Evolutionary conservation across 139 green algal species (phyloP), one percentile per base, ranked within the genome.

Genomic region (Chlorella sorokiniana): DNA sequence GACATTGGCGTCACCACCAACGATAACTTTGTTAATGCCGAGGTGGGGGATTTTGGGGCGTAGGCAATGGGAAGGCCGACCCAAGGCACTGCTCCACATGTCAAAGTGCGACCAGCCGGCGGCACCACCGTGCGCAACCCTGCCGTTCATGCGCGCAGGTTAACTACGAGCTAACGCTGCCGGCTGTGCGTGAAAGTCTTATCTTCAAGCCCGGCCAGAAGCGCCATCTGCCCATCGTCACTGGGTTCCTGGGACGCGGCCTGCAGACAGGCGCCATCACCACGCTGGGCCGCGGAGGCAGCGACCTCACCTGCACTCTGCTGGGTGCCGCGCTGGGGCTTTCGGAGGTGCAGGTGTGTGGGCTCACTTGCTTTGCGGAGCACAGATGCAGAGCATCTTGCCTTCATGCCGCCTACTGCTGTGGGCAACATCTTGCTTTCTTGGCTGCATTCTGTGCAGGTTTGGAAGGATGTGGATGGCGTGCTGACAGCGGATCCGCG

Each of bases 391-490:
- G 8, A 29, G 4, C 18, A 69, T 69, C 33, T 42, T 45, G 33
- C 23, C 42, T 18, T 27, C 40, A 38, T 42, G 4, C 67, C 8
- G 25, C 70, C 59, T 31, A 10, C 59, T n/a, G 59, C 59, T 67
- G n/a, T n/a, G n/a, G n/a, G n/a, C n/a, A n/a, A n/a, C n/a, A n/a
- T n/a, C n/a, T n/a, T 7, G 11, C 59, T 33, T 31, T 11, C 59
- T 31, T 10, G 11, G 11, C 59, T 33, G 22, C 7, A 33, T 11
- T 33, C 59, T 71, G 25, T 7, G 23, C 86, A 93, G 85, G 96
- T 99, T 40, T 99, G 96, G 96, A 99, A 99, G 86, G 96, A 99
- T 56, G 96, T 99, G 31, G 96, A 99, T 69, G 97, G 95, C n/a
- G 95, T 99, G 80, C 86, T 99, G 76, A 98, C 93, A 3, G 90